Percentiles rank a stretch among this genome's conserved stretches.
Conservation (phyloP, 164 flowering plant species). For the Aristolochia californica region DNA sequence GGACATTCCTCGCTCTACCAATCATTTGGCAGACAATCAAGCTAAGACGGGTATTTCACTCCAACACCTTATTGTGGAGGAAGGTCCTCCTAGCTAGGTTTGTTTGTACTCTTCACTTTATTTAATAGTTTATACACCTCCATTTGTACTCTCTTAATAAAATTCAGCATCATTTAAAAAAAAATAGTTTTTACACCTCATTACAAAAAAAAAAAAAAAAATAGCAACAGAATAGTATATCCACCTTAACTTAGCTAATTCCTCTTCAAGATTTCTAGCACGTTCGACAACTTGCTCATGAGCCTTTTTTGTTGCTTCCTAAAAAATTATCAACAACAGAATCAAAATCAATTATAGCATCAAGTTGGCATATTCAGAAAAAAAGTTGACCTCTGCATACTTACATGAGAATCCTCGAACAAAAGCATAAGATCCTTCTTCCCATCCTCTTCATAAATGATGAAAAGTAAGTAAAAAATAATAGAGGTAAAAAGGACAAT, state of each 20-base stretch:
- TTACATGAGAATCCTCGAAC: slow-evolving; percentile 62
- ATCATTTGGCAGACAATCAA: too few relatives aligned
- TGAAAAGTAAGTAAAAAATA: slow-evolving; percentile 34
- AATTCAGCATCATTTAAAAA: too few relatives aligned
- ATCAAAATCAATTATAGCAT: not conserved
- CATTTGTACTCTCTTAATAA: too few relatives aligned
- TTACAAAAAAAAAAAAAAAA: too few relatives aligned
- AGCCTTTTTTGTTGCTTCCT: slow-evolving; percentile 56
- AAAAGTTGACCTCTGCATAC: not conserved
- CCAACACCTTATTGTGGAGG: too few relatives aligned
- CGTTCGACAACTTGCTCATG: slow-evolving; percentile 48
- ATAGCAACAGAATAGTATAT: too few relatives aligned
- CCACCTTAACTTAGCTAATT: slow-evolving; percentile 52
- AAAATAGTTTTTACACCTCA: too few relatives aligned
- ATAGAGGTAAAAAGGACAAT: slow-evolving; percentile 20
- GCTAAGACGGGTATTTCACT: too few relatives aligned
- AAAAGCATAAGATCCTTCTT: slow-evolving; percentile 38
- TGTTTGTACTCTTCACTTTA: too few relatives aligned
- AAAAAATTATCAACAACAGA: not conserved
- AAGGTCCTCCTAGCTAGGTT: too few relatives aligned
- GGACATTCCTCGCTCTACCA: too few relatives aligned
- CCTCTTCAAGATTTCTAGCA: slow-evolving; percentile 58
- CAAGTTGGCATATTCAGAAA: not conserved
- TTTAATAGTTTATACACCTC: too few relatives aligned
- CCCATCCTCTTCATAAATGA: slow-evolving; percentile 23